Conservation (phyloP, 768 basidiomycete genomes). For the Cytidiella melzeri region DNA sequence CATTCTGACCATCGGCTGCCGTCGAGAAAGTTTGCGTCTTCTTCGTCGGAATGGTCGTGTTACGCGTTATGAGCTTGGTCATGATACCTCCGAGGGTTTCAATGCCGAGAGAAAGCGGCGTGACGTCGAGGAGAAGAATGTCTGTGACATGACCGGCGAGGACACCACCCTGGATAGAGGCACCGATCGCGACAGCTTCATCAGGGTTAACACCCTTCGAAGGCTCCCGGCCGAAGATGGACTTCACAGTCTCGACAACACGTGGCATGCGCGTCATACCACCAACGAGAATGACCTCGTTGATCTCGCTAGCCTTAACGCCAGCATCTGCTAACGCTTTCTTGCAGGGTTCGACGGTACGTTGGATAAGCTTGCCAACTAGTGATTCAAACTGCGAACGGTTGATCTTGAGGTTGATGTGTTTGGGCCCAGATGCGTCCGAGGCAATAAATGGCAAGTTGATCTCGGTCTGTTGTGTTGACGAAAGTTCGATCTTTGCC, state of each 20-base stretch:
- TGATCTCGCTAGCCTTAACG: slow-evolving; percentile 86
- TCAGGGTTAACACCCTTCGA: slow-evolving; percentile 99
- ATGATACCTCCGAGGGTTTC: slow-evolving; percentile 99
- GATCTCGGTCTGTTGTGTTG: slow-evolving; percentile 92
- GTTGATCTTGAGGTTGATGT: slow-evolving; percentile 88
- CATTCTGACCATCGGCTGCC: slow-evolving; percentile 98
- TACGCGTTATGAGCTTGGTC: slow-evolving; percentile 97
- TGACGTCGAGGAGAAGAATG: slow-evolving; percentile 90
- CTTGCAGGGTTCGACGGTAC: slow-evolving; percentile 94
- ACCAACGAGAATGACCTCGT: slow-evolving; percentile 97
- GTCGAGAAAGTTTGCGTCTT: slow-evolving; percentile 99
- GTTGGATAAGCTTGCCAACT: slow-evolving; percentile 74
- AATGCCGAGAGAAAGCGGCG: slow-evolving; percentile 93
- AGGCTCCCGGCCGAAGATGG: slow-evolving; percentile 91
- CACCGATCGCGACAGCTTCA: slow-evolving; percentile 98
- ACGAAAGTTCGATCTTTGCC: slow-evolving; percentile 97
- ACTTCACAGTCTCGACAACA: slow-evolving; percentile 90
- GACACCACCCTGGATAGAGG: slow-evolving; percentile 97
- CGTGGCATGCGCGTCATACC: slow-evolving; percentile 99
- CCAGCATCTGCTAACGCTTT: slow-evolving; percentile 94
- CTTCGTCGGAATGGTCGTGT: slow-evolving; percentile 99
- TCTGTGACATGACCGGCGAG: slow-evolving; percentile 95
- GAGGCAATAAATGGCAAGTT: slow-evolving; percentile 98
- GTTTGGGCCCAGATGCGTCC: slow-evolving; percentile 90
- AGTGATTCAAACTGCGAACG: slow-evolving; percentile 89